Percentiles rank a stretch among this genome's conserved stretches.
Evolutionary conservation across 305 asterid genomes (phyloP).

Genomic region (Fraxinus latifolia): DNA sequence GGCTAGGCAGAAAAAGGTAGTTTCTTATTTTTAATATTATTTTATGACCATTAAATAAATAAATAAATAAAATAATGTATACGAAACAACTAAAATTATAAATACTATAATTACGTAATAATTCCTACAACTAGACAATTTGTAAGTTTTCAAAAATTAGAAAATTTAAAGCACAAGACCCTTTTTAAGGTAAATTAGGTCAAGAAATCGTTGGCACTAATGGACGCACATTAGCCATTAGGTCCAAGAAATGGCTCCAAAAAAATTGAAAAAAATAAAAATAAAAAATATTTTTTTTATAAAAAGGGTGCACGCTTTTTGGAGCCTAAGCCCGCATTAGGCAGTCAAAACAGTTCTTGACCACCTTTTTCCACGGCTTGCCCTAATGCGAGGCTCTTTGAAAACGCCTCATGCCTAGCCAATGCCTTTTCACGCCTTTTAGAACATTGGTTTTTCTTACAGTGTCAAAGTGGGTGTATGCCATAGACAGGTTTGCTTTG

Average conservation of each 20-base stretch:
- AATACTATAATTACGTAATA: no score
- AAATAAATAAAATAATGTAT: neutral
- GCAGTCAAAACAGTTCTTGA: neutral
- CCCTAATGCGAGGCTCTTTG: neutral
- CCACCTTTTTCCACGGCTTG: neutral
- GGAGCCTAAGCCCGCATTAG: neutral
- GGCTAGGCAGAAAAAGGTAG: neutral
- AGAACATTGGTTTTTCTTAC: neutral
- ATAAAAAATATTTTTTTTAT: no score
- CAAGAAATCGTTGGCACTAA: neutral
- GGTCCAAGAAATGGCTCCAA: neutral
- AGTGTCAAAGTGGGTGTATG: neutral
- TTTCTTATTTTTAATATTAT: neutral
- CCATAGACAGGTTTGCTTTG: neutral
- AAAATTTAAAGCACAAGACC: neutral
- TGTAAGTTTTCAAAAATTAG: neutral
- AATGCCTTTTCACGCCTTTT: neutral
- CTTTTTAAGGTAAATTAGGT: neutral
- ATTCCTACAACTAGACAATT: neutral
- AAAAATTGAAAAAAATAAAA: no score
- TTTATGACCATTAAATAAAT: neutral
- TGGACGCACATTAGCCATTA: neutral
- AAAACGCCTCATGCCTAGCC: neutral
- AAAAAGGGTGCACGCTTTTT: neutral
- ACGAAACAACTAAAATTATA: neutral